phyloP scores from a whole-genome alignment of 2,329 filamentous ascomycete species.

The Ceratocystis destructans region DNA sequence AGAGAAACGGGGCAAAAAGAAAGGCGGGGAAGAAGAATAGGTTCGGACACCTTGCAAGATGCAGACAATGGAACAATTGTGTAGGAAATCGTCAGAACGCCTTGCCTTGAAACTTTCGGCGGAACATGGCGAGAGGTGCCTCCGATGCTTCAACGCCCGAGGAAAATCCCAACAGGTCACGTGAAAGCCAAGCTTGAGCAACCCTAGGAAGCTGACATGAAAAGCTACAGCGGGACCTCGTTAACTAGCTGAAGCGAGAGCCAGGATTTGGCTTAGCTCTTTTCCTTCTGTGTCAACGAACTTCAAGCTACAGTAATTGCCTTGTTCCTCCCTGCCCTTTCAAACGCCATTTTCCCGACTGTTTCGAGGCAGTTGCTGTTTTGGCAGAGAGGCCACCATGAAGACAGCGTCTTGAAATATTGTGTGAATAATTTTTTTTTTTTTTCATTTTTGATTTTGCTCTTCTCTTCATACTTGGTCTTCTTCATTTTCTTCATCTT shows the following conservation, averaged over 20 bases:
- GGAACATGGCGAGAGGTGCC: not conserved
- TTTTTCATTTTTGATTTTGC: not conserved
- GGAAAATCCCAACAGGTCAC: not conserved
- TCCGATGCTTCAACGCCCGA: not conserved
- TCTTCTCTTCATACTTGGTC: not conserved
- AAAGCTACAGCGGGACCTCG: not conserved
- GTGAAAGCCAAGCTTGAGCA: not conserved
- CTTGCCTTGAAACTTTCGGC: not conserved
- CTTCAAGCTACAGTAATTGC: not conserved
- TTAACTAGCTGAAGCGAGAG: not conserved
- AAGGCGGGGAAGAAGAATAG: not conserved
- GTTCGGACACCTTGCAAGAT: no score
- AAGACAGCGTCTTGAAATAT: not conserved
- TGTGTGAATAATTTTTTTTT: not conserved
- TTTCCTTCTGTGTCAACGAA: not conserved
- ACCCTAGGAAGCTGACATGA: not conserved
- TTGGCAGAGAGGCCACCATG: constrained; percentile 7
- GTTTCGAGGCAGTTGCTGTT: constrained; percentile 4
- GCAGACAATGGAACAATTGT: not conserved
- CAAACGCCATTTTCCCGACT: not conserved
- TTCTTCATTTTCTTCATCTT: not conserved
- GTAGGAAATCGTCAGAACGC: not conserved
- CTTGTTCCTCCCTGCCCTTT: not conserved
- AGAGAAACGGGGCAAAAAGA: not conserved
- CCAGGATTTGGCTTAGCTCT: not conserved